Base-by-base conservation (phyloP, 2,329 filamentous ascomycete genomes). In the Ceratocystis smalleyi region DNA sequence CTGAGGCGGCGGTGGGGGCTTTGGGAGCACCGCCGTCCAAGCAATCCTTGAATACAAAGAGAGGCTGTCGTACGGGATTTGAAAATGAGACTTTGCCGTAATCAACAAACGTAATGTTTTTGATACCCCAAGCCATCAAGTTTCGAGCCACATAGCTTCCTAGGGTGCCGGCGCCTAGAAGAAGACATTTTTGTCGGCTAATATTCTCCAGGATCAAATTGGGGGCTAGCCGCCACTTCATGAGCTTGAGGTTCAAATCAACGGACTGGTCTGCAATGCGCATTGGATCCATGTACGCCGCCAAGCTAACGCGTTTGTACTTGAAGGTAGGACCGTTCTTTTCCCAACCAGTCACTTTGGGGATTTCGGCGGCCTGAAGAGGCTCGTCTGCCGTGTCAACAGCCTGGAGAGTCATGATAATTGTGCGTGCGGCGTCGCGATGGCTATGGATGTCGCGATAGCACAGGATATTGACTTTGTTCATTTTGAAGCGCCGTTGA, bases 211-310 rank as follows among this genome's bases (percentile, higher is more conserved):
- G 82, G 72, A 97, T 82, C 49, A 99, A 81, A 61, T 86, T 85
- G 0, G 94, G 94, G 6, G 91, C 89, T 70, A 99, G 90, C 47
- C 94, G 86, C 94, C 94, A 99, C 76, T 96, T 99, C 86, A 99
- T 99, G 65, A 99, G 81, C 75, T 97, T 97, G 67, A 97, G 79
- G 71, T 99, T 99, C 66, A 99, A 80, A 71, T 99, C 94, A 8
- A 97, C 92, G 0, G 91, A 91, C 72, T 95, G 91, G 72, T 97
- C 91, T 24, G 94, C 94, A 19, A 97, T 78, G 71, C 86, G 85
- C 43, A 81, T 78, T 5, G 94, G 92, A 71, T 99, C 91, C 87
- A 99, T 92, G 70, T 96, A 95, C 70, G 94, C 90, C 22, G 88
- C 87, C 7, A 99, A 79, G 70, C 95, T 90, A 15, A 90, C 89